Conservation (phyloP, 192 early-diverging fungal species). For the Podochytrium sp. region DNA sequence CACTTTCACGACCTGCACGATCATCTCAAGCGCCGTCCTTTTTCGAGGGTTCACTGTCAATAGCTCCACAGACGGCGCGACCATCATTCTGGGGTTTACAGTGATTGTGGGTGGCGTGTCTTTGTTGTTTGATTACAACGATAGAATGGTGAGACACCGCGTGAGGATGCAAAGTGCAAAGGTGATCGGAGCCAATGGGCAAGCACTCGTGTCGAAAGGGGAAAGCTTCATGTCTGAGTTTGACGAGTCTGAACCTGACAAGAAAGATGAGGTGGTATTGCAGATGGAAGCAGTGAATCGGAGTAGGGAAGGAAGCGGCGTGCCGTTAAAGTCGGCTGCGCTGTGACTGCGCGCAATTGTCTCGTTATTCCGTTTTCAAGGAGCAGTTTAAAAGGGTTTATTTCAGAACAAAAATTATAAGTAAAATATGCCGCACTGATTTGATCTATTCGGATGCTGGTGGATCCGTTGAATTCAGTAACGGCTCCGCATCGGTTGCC, state of each 20-base stretch:
- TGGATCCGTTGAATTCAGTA: no score
- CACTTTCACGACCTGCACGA: constrained; percentile 64
- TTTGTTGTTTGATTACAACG: constrained; percentile 48
- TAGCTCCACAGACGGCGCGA: neutral
- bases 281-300: neutral
- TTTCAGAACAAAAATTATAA: no score
- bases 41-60: constrained; percentile 60
- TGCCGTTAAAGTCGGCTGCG: no score
- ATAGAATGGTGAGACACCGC: neutral
- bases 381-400: no score
- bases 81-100: constrained; percentile 39
- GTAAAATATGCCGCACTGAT: no score
- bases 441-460: no score
- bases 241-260: no score
- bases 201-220: neutral
- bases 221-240: no score
- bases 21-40: constrained; percentile 66
- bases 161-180: neutral
- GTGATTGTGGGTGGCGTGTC: constrained; percentile 47
- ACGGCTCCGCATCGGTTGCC: no score
- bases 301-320: neutral
- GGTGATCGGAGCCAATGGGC: neutral
- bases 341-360: no score
- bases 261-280: neutral
- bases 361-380: no score